Percentiles rank a stretch among this genome's conserved stretches.
Conservation (phyloP, 257 asterid species). For the Perilla frutescens region DNA sequence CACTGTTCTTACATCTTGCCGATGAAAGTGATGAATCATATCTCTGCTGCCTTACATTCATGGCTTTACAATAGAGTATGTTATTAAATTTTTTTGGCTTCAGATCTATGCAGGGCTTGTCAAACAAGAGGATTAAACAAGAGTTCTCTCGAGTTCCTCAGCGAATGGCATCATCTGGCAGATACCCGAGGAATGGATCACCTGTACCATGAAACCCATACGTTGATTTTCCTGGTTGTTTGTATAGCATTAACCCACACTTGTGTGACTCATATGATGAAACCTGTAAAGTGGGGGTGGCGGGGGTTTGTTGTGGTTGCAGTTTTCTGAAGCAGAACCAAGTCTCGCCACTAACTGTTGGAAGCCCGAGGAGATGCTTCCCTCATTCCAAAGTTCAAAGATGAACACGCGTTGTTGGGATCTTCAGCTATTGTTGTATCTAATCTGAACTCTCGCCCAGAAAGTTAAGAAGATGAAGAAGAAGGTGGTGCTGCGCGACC, state of each 20-base stretch:
- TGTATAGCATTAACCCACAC: conserved; percentile 42
- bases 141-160: conserved; percentile 68
- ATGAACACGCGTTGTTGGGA: neutral
- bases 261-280: conserved; percentile 25
- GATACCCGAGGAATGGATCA: conserved; percentile 65
- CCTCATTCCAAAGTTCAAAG: neutral
- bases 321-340: conserved; percentile 22
- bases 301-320: conserved; percentile 23
- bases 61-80: conserved; percentile 20
- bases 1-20: neutral
- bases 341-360: neutral
- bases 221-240: conserved; percentile 25
- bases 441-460: neutral
- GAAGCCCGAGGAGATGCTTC: conserved; percentile 6
- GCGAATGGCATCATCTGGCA: conserved; percentile 61
- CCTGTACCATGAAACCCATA: conserved; percentile 53
- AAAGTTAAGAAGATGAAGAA: conserved; percentile 8
- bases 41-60: neutral
- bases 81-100: conserved; percentile 22
- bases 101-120: conserved; percentile 76
- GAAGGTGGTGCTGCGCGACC: neutral
- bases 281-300: conserved; percentile 28
- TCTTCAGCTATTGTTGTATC: conserved; percentile 25
- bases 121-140: conserved; percentile 70
- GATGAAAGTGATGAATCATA: conserved; percentile 1